Evolutionary conservation across 148 eudicot genomes (phyloP).

Genomic region (Vaccinium corymbosum): DNA sequence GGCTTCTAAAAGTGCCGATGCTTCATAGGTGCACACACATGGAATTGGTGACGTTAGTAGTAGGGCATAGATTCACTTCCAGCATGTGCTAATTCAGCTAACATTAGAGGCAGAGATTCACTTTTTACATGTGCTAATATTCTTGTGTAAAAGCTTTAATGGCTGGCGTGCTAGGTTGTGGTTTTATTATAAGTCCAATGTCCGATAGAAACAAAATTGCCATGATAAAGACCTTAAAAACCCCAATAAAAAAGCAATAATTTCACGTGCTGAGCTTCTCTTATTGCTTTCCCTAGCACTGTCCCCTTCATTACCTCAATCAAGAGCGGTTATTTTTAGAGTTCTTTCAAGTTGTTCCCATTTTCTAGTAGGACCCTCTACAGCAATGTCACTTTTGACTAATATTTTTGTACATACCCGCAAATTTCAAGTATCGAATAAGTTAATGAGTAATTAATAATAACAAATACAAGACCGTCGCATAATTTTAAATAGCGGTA

Average conservation of each 20-base stretch:
- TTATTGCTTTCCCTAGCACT: not conserved
- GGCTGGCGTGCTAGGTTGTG: not conserved
- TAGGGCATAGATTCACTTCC: not conserved
- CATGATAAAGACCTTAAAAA: slow-evolving; percentile 8
- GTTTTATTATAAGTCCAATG: not conserved
- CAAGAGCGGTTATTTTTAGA: too few species aligned
- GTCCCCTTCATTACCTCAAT: too few species aligned
- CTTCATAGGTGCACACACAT: not conserved
- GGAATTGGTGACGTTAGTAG: not conserved
- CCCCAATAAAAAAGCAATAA: not conserved
- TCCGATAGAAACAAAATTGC: not conserved
- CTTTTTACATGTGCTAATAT: not conserved
- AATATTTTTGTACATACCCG: not conserved
- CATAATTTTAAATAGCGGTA: too few species aligned
- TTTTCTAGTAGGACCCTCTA: not conserved
- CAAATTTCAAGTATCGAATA: not conserved
- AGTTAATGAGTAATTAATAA: not conserved
- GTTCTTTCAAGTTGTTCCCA: not conserved
- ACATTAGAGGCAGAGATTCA: not conserved
- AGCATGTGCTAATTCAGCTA: slow-evolving; percentile 1
- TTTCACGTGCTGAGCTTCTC: not conserved
- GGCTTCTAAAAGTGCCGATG: too few species aligned
- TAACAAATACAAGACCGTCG: too few species aligned
- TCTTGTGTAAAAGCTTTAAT: not conserved
- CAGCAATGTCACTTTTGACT: not conserved